Percentiles rank a stretch among this genome's conserved stretches.
Conservation (phyloP, 2,329 filamentous ascomycete species). For the Alternaria longipes region DNA sequence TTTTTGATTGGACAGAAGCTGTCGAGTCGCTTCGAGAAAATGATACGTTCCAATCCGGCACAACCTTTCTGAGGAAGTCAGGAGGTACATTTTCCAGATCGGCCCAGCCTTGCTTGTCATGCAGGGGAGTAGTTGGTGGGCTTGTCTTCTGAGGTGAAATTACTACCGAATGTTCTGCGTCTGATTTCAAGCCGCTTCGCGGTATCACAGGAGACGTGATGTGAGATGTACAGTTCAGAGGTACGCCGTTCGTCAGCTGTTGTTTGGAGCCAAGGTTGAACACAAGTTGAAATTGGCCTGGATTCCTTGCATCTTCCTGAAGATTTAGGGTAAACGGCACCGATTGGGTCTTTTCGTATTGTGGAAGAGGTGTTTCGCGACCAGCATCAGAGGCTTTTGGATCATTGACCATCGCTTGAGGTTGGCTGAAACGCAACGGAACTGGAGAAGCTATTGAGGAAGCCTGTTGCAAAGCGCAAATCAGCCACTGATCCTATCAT, state of each 20-base stretch:
- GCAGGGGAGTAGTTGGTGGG: constrained; percentile 35
- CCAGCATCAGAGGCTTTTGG: constrained; percentile 27
- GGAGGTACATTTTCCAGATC: constrained; percentile 40
- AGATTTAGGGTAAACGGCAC: constrained; percentile 43
- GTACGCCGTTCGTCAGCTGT: constrained; percentile 10
- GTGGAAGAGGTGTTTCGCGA: constrained; percentile 38
- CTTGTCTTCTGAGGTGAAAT: constrained; percentile 35
- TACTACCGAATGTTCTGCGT: constrained; percentile 25
- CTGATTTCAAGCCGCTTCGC: constrained; percentile 27
- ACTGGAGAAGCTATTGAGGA: constrained; percentile 35
- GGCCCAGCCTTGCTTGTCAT: constrained; percentile 40
- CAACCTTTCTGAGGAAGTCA: constrained; percentile 42
- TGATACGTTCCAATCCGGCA: constrained; percentile 42
- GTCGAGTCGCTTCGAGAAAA: constrained; percentile 41
- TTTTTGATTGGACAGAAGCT: constrained; percentile 35
- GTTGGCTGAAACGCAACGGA: constrained; percentile 22
- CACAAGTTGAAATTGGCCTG: constrained; percentile 44
- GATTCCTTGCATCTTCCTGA: constrained; percentile 42
- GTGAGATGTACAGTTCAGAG: constrained; percentile 14
- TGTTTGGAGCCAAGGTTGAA: constrained; percentile 38
- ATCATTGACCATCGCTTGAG: constrained; percentile 20
- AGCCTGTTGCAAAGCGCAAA: constrained; percentile 21
- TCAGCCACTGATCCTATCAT: constrained; percentile 16
- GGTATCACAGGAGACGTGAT: constrained; percentile 24
- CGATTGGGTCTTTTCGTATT: constrained; percentile 39